phyloP scores from a whole-genome alignment of 2,329 filamentous ascomycete species.

The Phaeosphaeria sp. region DNA sequence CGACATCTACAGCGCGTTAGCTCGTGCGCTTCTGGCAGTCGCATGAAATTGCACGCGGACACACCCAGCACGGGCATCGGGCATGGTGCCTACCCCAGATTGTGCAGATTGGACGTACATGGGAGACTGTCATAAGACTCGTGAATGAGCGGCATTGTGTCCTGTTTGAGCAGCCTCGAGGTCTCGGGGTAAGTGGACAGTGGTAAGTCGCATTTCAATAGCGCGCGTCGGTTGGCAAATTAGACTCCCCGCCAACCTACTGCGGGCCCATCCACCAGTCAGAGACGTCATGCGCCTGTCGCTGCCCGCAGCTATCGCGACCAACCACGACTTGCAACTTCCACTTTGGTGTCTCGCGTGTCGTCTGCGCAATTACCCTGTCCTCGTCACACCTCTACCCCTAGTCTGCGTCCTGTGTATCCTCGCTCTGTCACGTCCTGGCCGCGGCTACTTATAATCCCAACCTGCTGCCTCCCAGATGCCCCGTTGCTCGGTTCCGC shows the following conservation, averaged over 20 bases:
- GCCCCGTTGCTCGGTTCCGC: slow-evolving; percentile 13
- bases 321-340: slow-evolving; percentile 4
- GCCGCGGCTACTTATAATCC: slow-evolving; percentile 1
- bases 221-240: slow-evolving; percentile 11
- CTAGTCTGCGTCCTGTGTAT: not conserved
- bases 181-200: slow-evolving; percentile 10
- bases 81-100: slow-evolving; percentile 64
- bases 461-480: slow-evolving; percentile 5
- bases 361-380: not conserved
- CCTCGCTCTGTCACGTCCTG: too few relatives aligned
- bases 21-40: slow-evolving; percentile 5
- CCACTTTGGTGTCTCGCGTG: slow-evolving; percentile 4
- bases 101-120: slow-evolving; percentile 61
- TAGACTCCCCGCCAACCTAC: slow-evolving; percentile 9
- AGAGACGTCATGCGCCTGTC: slow-evolving; percentile 21
- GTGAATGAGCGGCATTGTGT: slow-evolving; percentile 69
- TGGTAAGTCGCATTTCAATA: slow-evolving; percentile 8
- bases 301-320: not conserved
- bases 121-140: slow-evolving; percentile 80
- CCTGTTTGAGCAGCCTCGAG: slow-evolving; percentile 22
- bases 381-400: not conserved
- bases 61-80: slow-evolving; percentile 64
- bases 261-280: slow-evolving; percentile 1
- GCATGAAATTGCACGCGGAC: slow-evolving; percentile 1
- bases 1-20: slow-evolving; percentile 70